Conservation (phyloP, 2,329 filamentous ascomycete genomes). For the Fusarium nygamai region DNA sequence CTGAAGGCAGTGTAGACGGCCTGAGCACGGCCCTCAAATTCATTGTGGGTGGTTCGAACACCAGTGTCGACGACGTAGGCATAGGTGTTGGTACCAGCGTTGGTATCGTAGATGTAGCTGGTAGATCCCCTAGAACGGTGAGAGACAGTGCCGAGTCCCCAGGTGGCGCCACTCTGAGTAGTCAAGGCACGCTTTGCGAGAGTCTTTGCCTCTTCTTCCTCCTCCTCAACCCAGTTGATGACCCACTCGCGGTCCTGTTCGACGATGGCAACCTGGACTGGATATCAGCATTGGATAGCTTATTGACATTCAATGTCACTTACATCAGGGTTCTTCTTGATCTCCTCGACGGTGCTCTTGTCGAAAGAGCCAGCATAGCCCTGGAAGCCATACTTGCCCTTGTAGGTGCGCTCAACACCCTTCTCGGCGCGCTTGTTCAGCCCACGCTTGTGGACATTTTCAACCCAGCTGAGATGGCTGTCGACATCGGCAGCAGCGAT, state of each 20-base stretch:
- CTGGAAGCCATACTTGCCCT: slow-evolving; percentile 46
- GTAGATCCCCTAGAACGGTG: slow-evolving; percentile 40
- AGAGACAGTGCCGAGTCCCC: slow-evolving; percentile 49
- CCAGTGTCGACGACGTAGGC: slow-evolving; percentile 73
- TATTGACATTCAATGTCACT: slow-evolving; percentile 21
- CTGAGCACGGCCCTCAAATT: slow-evolving; percentile 64
- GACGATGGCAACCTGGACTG: slow-evolving; percentile 42
- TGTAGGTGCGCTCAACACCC: slow-evolving; percentile 47
- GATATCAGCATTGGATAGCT: background rate
- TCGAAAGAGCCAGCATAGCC: slow-evolving; percentile 58
- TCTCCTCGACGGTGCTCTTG: slow-evolving; percentile 51
- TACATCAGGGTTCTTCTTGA: slow-evolving; percentile 55
- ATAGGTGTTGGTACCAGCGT: slow-evolving; percentile 58
- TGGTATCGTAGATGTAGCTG: slow-evolving; percentile 61
- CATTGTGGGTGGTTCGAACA: slow-evolving; percentile 62
- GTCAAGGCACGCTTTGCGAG: slow-evolving; percentile 42
- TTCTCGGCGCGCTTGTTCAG: slow-evolving; percentile 56
- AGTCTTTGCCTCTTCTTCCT: slow-evolving; percentile 7
- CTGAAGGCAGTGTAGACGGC: slow-evolving; percentile 41
- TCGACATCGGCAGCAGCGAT: slow-evolving; percentile 56
- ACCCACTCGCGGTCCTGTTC: slow-evolving; percentile 46
- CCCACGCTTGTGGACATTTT: slow-evolving; percentile 64
- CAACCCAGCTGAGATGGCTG: slow-evolving; percentile 59
- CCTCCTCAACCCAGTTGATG: slow-evolving; percentile 37
- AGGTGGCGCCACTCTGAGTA: slow-evolving; percentile 45